Base-by-base conservation (phyloP, 2,329 filamentous ascomycete genomes). In the Cladosporium cucumerinum region DNA sequence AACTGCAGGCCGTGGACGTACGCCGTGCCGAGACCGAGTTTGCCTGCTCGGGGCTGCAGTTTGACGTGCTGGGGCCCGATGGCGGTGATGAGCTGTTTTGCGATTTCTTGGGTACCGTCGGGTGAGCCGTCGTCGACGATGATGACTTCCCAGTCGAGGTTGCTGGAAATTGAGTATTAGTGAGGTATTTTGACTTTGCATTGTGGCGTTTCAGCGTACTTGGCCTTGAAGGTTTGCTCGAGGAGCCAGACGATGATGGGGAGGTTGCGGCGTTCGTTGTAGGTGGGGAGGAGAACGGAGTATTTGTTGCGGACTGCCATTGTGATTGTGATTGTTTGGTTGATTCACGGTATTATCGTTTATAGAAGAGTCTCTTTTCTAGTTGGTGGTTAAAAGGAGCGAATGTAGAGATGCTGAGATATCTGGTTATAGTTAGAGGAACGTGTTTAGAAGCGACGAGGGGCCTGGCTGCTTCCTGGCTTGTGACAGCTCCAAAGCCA, bases 71-170 rank as follows among this genome's bases (percentile, higher is more conserved):
- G 84, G 32, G 87, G 76, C 63, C 83, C 82, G 85, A 96, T 99
- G 74, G 89, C 89, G 77, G 90, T 89, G 77, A 94, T 89, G 70
- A 99, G 91, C 79, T 99, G 93, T 76, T 90, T 85, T 68, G 94
- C 95, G 72, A 99, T 86, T 68, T 91, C 87, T 79, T 96, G 91
- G 61, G 95, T 99, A 76, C 93, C 93, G 80, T 99, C 95, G 70
- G 95, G 95, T 65, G 92, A 97, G 80, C 91, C 95, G 80, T 99
- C 96, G 86, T 99, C 95, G 78, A 99, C 91, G 78, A 99, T 95
- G 78, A 99, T 90, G 77, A 99, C 85, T 82, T 99, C 93, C 92
- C 92, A 99, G 79, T 98, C 89, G 74, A 99, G 86, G 59, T 95
- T 90, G 76, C 94, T 97, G 69, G 36, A n/a, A 3, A 32, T 26